Evolutionary conservation across 2,329 filamentous ascomycete genomes (phyloP).

Genomic region (Cytospora chrysosperma): DNA sequence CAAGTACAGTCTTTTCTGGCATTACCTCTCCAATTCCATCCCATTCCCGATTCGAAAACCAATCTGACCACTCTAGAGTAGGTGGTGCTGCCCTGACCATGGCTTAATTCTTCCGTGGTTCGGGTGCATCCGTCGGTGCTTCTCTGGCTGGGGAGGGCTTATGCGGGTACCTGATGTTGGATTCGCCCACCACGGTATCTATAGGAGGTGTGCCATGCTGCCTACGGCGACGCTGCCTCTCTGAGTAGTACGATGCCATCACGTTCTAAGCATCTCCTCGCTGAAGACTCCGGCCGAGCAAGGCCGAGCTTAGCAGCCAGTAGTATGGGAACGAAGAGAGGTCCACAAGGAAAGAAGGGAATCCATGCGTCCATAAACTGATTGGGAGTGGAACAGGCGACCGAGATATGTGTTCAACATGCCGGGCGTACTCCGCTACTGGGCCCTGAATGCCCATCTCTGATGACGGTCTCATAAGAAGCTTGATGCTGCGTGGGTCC

Average conservation of each 20-base stretch:
- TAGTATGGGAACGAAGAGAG: neutral
- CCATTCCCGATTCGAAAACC: constrained; percentile 11
- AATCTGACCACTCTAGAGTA: constrained; percentile 16
- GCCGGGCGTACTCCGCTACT: neutral
- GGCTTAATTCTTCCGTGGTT: neutral
- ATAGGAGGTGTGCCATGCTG: neutral
- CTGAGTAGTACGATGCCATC: constrained; percentile 18
- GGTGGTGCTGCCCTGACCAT: neutral
- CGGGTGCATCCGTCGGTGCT: neutral
- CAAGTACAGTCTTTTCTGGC: constrained; percentile 4
- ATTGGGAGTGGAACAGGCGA: neutral
- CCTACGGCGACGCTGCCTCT: constrained; percentile 6
- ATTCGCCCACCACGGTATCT: neutral
- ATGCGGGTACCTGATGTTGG: neutral
- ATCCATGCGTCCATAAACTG: neutral
- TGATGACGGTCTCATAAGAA: constrained; percentile 4
- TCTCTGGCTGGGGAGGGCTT: constrained; percentile 3
- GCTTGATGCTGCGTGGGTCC: constrained; percentile 6
- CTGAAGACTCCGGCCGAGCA: neutral
- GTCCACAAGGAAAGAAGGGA: neutral
- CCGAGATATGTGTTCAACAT: constrained; percentile 1
- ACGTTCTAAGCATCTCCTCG: neutral
- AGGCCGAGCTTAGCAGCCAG: neutral
- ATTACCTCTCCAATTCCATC: constrained; percentile 22
- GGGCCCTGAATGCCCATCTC: constrained; percentile 10